phyloP scores from a whole-genome alignment of 768 basidiomycete species.

The Phylloporus arenicola region DNA sequence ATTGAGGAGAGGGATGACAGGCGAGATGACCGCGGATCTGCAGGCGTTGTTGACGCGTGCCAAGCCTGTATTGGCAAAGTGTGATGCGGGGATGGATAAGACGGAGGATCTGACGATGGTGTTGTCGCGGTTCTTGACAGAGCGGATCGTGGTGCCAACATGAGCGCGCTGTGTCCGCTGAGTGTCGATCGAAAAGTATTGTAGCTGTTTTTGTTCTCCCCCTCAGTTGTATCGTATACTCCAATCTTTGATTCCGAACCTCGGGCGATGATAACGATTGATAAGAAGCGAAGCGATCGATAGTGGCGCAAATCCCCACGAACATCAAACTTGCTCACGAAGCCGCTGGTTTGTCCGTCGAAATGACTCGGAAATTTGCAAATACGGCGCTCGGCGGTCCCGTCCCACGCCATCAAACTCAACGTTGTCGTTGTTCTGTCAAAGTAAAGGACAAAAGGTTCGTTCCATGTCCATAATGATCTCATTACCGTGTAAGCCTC shows the following conservation, averaged over 20 bases:
- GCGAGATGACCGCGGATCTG: constrained; percentile 72
- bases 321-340: background rate
- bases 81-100: constrained; percentile 43
- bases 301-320: background rate
- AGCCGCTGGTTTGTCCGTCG: background rate
- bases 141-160: constrained; percentile 45
- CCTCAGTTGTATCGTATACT: background rate
- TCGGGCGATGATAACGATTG: too few relatives aligned
- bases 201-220: constrained; percentile 6
- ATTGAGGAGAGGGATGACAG: constrained; percentile 70
- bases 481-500: background rate
- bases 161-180: constrained; percentile 16
- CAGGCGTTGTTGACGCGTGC: constrained; percentile 61
- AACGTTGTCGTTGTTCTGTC: background rate
- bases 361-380: background rate
- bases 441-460: background rate
- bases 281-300: background rate
- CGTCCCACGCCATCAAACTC: background rate
- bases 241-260: too few relatives aligned
- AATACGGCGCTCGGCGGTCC: background rate
- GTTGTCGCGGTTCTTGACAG: constrained; percentile 60
- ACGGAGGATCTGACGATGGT: constrained; percentile 47
- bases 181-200: constrained; percentile 10
- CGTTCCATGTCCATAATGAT: background rate
- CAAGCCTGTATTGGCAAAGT: constrained; percentile 58